These are phyloP conservation scores for Colletotrichum australisinense DNA, from an alignment of 2,329 filamentous ascomycete genomes.

Conservation along the genomic window DNA sequence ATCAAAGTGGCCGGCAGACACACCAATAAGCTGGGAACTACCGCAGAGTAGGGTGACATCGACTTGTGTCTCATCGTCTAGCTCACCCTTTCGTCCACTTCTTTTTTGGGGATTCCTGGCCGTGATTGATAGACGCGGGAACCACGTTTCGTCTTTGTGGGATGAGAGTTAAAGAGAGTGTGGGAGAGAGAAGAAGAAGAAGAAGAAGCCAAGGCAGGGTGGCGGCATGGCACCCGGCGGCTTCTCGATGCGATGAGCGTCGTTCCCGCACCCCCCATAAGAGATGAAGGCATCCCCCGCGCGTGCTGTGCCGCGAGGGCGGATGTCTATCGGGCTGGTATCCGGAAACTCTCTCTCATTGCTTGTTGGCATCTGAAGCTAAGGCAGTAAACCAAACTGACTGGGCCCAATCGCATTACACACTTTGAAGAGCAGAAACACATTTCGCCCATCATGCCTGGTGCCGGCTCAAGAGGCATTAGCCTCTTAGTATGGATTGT, in stretches of 20 bases:
- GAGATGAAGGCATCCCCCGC: conserved; percentile 13
- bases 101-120: not conserved
- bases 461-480: conserved; percentile 27
- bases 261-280: conserved; percentile 15
- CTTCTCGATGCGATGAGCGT: not conserved
- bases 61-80: not conserved
- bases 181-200: not conserved
- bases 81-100: conserved; percentile 18
- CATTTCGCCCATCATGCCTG: conserved; percentile 19
- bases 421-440: not conserved
- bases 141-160: conserved; percentile 24
- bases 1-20: not conserved
- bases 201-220: not conserved
- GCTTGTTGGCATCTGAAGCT: not conserved
- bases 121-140: conserved; percentile 17
- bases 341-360: not conserved
- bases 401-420: not conserved
- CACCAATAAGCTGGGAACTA: conserved; percentile 1
- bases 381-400: not conserved
- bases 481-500: conserved; percentile 30
- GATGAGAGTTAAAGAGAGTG: not conserved
- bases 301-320: not conserved
- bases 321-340: not conserved
- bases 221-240: not conserved
- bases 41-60: conserved; percentile 23